Evolutionary conservation across 768 basidiomycete genomes (phyloP).

Genomic region (Mycena albidolilacea): DNA sequence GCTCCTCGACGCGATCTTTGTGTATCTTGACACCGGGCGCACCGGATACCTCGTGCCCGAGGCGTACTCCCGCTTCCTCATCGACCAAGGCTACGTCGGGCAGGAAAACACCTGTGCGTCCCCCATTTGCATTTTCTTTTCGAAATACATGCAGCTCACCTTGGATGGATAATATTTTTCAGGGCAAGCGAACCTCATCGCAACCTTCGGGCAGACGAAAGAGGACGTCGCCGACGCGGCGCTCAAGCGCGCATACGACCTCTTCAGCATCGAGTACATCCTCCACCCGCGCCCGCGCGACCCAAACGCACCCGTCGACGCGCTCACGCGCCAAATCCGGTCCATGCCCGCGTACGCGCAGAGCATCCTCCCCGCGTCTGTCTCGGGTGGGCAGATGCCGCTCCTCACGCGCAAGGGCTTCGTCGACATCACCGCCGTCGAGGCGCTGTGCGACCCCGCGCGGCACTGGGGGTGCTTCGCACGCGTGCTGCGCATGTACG

Average conservation of each 20-base stretch:
- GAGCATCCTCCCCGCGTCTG: neutral
- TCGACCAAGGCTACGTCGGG: conserved; percentile 31
- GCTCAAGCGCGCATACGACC: conserved; percentile 34
- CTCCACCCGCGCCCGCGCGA: conserved; percentile 24
- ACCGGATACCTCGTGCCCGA: conserved; percentile 36
- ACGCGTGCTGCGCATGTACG: neutral
- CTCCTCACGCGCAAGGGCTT: conserved; percentile 32
- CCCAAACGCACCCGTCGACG: too few species aligned
- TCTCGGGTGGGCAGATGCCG: conserved; percentile 46
- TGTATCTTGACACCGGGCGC: conserved; percentile 32
- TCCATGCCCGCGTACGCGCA: too few species aligned
- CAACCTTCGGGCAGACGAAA: conserved; percentile 5
- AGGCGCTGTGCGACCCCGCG: conserved; percentile 24
- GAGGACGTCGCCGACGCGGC: conserved; percentile 33
- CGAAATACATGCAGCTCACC: too few species aligned
- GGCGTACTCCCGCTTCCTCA: conserved; percentile 34
- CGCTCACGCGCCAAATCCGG: too few species aligned
- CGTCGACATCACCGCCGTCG: conserved; percentile 28
- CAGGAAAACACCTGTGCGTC: conserved; percentile 32
- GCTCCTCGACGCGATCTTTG: conserved; percentile 26
- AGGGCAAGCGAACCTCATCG: conserved; percentile 25
- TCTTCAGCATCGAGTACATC: conserved; percentile 40
- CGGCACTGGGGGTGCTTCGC: conserved; percentile 25
- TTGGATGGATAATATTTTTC: neutral
- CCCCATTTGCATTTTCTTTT: neutral